Evolutionary conservation across 768 basidiomycete species (phyloP), one percentile per base, ranked within the genome.

Genomic region (Rhizopogon vulgaris): DNA sequence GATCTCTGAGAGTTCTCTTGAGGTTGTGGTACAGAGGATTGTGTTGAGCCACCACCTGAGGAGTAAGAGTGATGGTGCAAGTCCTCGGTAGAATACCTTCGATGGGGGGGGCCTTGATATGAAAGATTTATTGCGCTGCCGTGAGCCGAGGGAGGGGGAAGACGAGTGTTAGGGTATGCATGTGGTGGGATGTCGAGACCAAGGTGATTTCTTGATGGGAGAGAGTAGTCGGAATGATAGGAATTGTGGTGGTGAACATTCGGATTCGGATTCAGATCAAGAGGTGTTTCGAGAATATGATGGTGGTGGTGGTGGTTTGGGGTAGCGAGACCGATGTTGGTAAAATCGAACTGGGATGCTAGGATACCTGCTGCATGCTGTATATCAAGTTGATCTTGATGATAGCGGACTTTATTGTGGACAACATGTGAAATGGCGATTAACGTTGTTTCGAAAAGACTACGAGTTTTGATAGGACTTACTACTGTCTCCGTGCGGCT

Each of bases 341-440:
- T 59, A 55, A 79, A 79, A 68, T 76, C 75, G 70, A 78, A 81
- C 65, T 76, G 75, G 12, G 76, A 74, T 51, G 74, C 68, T 61
- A 77, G 74, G 47, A 76, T 74, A 62, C 68, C 69, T 41, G 74
- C 69, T 54, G 77, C 71, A 65, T 66, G 73, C 61, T 78, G 76
- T 51, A 75, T 69, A 67, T 76, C 73, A 69, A 65, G 58, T 48
- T 69, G 60, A 67, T 70, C 72, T 32, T 59, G 54, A 28, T 76
- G 76, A 74, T 77, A 86, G 73, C 84, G 86, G 82, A 80, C 86
- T 87, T 85, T 79, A 74, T 83, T 77, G 70, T 64, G 63, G 63
- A 69, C 70, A 63, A 61, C 55, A 62, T 60, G 62, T 69, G 71
- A 73, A 69, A 68, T 65, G 62, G 59, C 51, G 41, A 59, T 63